Percentiles rank a stretch among this genome's conserved stretches.
phyloP scores from a whole-genome alignment of 2,329 filamentous ascomycete genomes.

The Fusarium virguliforme region DNA sequence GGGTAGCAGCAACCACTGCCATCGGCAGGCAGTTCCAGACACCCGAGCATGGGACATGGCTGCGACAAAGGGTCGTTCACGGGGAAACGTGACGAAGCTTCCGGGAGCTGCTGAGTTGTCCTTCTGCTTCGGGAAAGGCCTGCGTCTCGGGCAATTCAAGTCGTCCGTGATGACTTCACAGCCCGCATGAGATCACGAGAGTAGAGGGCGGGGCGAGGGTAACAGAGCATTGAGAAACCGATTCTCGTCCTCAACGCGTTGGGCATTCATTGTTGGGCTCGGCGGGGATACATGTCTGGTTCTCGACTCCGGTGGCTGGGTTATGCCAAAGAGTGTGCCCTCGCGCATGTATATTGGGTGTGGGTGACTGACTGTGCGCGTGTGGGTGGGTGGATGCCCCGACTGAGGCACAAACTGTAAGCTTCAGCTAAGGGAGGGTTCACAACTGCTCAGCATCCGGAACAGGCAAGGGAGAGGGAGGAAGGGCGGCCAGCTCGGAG shows the following conservation, averaged over 20 bases:
- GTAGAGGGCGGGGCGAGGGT: slow-evolving; percentile 31
- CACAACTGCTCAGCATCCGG: slow-evolving; percentile 38
- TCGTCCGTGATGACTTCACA: slow-evolving; percentile 51
- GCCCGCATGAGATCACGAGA: slow-evolving; percentile 48
- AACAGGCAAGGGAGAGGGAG: slow-evolving; percentile 31
- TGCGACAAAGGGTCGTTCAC: slow-evolving; percentile 42
- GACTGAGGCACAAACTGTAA: slow-evolving; percentile 39
- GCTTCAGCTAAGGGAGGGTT: slow-evolving; percentile 36
- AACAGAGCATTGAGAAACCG: slow-evolving; percentile 20
- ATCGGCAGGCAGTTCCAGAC: slow-evolving; percentile 34
- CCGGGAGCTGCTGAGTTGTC: slow-evolving; percentile 53
- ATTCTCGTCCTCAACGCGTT: slow-evolving; percentile 37
- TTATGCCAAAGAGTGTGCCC: slow-evolving; percentile 39
- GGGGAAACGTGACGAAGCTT: slow-evolving; percentile 43
- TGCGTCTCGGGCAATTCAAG: slow-evolving; percentile 50
- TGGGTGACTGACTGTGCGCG: slow-evolving; percentile 32
- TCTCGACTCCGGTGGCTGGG: slow-evolving; percentile 43
- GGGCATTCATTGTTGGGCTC: slow-evolving; percentile 52
- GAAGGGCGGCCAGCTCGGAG: slow-evolving; percentile 40
- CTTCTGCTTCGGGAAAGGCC: slow-evolving; percentile 54
- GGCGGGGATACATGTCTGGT: slow-evolving; percentile 40
- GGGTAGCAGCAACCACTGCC: slow-evolving; percentile 28
- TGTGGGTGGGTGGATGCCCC: slow-evolving; percentile 43
- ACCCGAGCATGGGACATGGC: slow-evolving; percentile 36
- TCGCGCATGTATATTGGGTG: slow-evolving; percentile 41